These are phyloP conservation scores for Sugiyamaella pinicola DNA, from an alignment of 1,139 yeast species.

Conservation along the genomic window DNA sequence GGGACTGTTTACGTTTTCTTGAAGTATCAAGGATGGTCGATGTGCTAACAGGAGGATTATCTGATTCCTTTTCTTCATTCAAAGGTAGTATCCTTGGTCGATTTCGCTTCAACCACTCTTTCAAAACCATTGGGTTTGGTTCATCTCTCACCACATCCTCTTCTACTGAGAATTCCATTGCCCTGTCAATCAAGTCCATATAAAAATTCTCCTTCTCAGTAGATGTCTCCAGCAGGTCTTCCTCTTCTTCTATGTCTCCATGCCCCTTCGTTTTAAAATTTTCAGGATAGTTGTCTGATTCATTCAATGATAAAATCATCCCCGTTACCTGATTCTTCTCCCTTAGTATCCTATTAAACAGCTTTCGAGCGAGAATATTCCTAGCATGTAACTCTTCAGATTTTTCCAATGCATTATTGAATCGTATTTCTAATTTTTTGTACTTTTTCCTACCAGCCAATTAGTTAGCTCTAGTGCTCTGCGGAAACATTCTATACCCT, in stretches of 20 bases:
- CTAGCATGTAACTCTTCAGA: slow-evolving; percentile 34
- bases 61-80: neutral
- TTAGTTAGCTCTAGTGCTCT: slow-evolving; percentile 1
- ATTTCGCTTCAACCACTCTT: slow-evolving; percentile 37
- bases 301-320: slow-evolving; percentile 30
- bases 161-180: slow-evolving; percentile 30
- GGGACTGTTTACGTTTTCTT: slow-evolving; percentile 8
- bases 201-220: slow-evolving; percentile 23
- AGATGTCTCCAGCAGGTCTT: slow-evolving; percentile 26
- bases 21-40: neutral
- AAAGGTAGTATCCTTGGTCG: slow-evolving; percentile 30
- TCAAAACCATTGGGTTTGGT: slow-evolving; percentile 35
- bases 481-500: no score
- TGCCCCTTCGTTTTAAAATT: neutral
- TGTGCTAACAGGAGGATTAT: neutral
- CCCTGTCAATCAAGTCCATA: slow-evolving; percentile 18
- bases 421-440: slow-evolving; percentile 32
- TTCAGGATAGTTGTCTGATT: slow-evolving; percentile 21
- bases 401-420: slow-evolving; percentile 31
- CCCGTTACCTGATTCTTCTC: slow-evolving; percentile 35
- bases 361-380: slow-evolving; percentile 27
- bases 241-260: neutral
- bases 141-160: slow-evolving; percentile 30
- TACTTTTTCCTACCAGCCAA: slow-evolving; percentile 31
- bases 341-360: slow-evolving; percentile 33